phyloP scores from a whole-genome alignment of 2,329 filamentous ascomycete species.

The Penicillium brevicompactum region DNA sequence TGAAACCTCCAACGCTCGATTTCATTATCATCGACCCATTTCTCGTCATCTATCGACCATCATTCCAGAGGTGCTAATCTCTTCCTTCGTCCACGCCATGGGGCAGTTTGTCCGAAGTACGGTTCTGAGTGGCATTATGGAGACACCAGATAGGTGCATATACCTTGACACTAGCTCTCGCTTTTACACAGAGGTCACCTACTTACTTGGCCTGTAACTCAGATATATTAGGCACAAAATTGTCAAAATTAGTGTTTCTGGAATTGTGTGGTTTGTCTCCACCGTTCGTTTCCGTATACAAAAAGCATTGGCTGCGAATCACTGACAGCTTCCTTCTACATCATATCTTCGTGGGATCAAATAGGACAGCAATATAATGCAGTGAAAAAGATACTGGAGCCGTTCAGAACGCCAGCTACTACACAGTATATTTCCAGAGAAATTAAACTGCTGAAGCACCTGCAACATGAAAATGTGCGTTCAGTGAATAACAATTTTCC shows the following conservation, averaged over 20 bases:
- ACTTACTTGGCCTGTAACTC: background rate
- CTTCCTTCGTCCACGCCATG: background rate
- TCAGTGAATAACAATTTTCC: background rate
- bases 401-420: conserved; percentile 93
- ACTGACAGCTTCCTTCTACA: background rate
- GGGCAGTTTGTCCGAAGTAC: background rate
- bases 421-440: conserved; percentile 97
- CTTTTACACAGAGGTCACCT: no score
- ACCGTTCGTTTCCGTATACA: background rate
- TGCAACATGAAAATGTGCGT: conserved; percentile 90
- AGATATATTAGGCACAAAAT: background rate
- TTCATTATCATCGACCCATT: no score
- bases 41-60: no score
- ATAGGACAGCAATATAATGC: conserved; percentile 94
- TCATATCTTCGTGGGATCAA: conserved; percentile 91
- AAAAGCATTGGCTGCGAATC: background rate
- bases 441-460: conserved; percentile 91
- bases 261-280: conserved; percentile 1
- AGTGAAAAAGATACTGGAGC: conserved; percentile 99
- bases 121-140: background rate
- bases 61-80: no score
- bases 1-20: no score
- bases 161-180: no score
- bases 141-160: background rate
- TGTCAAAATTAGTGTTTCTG: background rate